A percentile compares a stretch with the other conserved stretches of the same genome.
These are phyloP conservation scores for Pinus tabuliformis DNA, from an alignment of 75 land plant genomes.

Conservation along the genomic window DNA sequence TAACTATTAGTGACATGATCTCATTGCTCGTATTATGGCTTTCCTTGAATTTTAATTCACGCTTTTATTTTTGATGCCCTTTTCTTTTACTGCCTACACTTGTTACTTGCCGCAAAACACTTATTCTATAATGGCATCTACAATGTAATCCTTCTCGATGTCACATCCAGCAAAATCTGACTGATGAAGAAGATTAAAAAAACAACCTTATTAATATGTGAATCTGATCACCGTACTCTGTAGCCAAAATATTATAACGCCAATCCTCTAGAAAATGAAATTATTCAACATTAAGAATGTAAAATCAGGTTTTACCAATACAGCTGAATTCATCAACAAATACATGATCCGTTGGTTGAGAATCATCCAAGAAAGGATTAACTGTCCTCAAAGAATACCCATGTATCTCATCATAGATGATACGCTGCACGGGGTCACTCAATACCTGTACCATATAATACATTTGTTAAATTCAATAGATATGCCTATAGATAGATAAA, in stretches of 20 bases:
- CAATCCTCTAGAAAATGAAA: neutral
- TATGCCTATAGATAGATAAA: conserved; percentile 1
- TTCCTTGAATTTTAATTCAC: neutral
- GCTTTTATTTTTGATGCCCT: neutral
- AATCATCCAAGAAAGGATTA: conserved; percentile 78
- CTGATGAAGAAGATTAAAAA: neutral
- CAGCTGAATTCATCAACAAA: conserved; percentile 98
- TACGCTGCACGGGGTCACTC: conserved; percentile 93
- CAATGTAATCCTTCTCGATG: conserved; percentile 3
- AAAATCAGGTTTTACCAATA: conserved; percentile 59
- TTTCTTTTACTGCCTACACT: neutral
- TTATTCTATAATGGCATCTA: neutral
- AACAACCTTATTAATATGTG: too few species aligned
- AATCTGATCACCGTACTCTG: neutral
- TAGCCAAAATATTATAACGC: neutral
- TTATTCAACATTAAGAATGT: neutral
- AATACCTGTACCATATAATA: conserved; percentile 59
- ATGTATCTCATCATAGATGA: conserved; percentile 96
- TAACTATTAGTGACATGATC: neutral
- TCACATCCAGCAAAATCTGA: neutral
- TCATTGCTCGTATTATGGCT: neutral
- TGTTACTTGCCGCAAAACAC: neutral
- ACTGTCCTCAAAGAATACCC: conserved; percentile 81
- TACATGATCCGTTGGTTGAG: conserved; percentile 68
- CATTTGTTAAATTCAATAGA: neutral